phyloP scores from a whole-genome alignment of 2,329 filamentous ascomycete genomes.

The Neofusicoccum sp. region DNA sequence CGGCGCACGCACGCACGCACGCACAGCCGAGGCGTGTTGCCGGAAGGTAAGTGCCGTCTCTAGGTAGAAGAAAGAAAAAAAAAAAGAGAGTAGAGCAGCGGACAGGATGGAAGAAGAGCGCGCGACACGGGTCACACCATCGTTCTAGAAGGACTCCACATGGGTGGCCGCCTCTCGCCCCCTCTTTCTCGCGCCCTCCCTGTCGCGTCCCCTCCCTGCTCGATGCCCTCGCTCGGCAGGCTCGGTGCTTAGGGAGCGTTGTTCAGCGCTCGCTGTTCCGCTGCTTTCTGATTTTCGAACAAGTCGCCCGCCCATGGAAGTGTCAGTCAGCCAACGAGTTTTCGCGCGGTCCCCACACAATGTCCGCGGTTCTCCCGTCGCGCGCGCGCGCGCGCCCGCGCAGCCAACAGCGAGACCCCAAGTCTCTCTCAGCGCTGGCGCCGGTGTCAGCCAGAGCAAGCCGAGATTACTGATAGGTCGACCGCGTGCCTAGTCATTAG shows the following conservation, averaged over 20 bases:
- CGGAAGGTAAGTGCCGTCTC: background rate
- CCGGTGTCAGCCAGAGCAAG: background rate
- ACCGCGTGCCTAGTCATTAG: background rate
- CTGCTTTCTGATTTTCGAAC: too few species aligned
- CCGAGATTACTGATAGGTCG: background rate
- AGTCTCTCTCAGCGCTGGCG: too few species aligned
- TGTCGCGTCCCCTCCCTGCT: background rate
- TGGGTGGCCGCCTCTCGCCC: background rate
- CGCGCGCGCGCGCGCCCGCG: background rate
- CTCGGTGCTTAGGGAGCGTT: too few species aligned
- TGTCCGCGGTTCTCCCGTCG: background rate
- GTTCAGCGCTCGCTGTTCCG: too few species aligned
- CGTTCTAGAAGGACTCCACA: slow-evolving; percentile 16
- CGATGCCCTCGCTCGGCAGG: background rate
- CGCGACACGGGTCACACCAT: slow-evolving; percentile 14
- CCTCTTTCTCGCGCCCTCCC: background rate
- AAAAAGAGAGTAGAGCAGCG: background rate
- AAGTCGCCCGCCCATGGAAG: too few species aligned
- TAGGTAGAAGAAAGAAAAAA: background rate
- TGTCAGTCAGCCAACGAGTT: too few species aligned
- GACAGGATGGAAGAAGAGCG: background rate
- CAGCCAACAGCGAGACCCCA: too few species aligned
- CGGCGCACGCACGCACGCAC: background rate
- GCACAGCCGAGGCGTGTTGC: background rate
- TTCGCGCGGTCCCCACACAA: background rate